phyloP scores from a whole-genome alignment of 495 filamentous ascomycete species.

The Talaromyces borbonicus region DNA sequence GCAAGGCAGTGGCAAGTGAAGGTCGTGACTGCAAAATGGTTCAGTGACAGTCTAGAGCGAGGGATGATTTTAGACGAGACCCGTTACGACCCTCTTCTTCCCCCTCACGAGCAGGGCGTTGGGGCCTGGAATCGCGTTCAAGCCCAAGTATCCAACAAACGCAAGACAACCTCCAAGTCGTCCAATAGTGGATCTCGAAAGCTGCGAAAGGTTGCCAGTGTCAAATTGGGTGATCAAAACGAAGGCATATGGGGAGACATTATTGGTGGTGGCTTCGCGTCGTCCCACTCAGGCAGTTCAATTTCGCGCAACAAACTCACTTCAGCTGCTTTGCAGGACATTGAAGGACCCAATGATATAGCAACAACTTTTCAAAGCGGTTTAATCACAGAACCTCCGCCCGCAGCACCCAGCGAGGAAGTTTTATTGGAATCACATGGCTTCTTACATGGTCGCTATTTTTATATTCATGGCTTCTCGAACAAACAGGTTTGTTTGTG shows the following conservation, averaged over 20 bases:
- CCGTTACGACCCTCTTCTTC: constrained; percentile 64
- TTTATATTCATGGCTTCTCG: constrained; percentile 60
- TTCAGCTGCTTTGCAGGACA: background rate
- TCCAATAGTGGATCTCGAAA: constrained; percentile 43
- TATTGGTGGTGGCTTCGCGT: constrained; percentile 44
- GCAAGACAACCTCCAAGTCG: constrained; percentile 15
- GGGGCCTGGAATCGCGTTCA: constrained; percentile 61
- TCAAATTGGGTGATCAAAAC: constrained; percentile 67
- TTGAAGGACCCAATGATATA: background rate
- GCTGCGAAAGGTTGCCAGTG: constrained; percentile 69
- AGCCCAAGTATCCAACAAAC: constrained; percentile 19
- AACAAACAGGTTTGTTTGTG: constrained; percentile 32
- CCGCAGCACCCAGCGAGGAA: background rate
- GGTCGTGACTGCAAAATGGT: constrained; percentile 74
- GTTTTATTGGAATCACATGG: constrained; percentile 15
- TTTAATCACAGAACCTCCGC: background rate
- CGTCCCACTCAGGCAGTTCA: constrained; percentile 8
- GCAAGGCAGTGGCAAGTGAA: constrained; percentile 70
- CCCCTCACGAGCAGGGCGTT: constrained; percentile 57
- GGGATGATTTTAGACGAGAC: constrained; percentile 90
- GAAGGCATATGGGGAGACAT: constrained; percentile 84
- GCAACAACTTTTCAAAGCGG: background rate
- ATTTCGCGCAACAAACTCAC: background rate
- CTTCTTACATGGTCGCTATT: constrained; percentile 34
- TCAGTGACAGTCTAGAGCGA: constrained; percentile 71